Conservation (phyloP, 768 basidiomycete genomes). For the Boletus sp. region DNA sequence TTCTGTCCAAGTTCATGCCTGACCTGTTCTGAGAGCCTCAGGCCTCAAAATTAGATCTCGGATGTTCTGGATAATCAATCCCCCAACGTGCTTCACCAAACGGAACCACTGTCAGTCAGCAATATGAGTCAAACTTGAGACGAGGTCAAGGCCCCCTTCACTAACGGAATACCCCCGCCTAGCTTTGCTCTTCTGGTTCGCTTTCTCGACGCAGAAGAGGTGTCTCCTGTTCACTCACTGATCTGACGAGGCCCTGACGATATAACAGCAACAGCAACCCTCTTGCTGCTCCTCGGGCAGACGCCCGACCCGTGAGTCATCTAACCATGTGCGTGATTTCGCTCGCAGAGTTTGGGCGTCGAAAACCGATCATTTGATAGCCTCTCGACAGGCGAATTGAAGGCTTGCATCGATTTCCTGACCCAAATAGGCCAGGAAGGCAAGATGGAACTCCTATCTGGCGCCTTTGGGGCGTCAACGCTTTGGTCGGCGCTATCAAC, state of each 20-base stretch:
- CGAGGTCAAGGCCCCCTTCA: constrained; percentile 25
- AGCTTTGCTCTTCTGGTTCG: constrained; percentile 41
- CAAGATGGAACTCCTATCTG: constrained; percentile 82
- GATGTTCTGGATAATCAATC: too few species aligned
- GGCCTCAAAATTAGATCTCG: neutral
- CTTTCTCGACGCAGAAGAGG: neutral
- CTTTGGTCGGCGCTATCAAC: constrained; percentile 74
- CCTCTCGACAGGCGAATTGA: constrained; percentile 85
- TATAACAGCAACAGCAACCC: constrained; percentile 50
- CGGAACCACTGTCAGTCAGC: constrained; percentile 9
- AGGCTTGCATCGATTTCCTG: constrained; percentile 73
- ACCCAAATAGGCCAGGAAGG: constrained; percentile 73
- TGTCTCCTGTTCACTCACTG: neutral
- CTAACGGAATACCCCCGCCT: constrained; percentile 43
- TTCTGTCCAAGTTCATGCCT: too few species aligned
- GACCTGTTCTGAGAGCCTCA: too few species aligned
- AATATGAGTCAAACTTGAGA: constrained; percentile 5
- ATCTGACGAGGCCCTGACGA: constrained; percentile 40
- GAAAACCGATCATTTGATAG: constrained; percentile 22
- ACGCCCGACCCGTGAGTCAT: constrained; percentile 40
- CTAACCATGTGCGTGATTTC: constrained; percentile 44
- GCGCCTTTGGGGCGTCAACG: constrained; percentile 71
- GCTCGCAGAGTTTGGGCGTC: neutral
- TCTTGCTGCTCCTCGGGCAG: constrained; percentile 38
- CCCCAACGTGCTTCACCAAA: neutral